These are phyloP conservation scores for Aspergillus texensis DNA, from an alignment of 2,329 filamentous ascomycete genomes.

Conservation along the genomic window DNA sequence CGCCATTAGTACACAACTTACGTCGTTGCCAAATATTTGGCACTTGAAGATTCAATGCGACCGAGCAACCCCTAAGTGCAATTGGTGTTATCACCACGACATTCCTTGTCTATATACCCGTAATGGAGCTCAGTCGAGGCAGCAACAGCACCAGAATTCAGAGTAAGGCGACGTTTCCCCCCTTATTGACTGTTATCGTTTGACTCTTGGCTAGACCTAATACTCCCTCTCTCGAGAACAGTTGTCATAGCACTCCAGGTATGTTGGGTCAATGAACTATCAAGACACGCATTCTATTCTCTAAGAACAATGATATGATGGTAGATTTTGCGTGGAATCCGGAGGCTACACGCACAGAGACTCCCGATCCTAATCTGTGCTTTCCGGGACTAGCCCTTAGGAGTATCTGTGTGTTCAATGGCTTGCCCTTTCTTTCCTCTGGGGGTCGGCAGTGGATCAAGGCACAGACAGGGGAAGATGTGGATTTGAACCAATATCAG, in stretches of 20 bases:
- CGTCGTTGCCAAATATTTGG: background rate
- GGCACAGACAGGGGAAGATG: slow-evolving; percentile 8
- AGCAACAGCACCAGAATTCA: background rate
- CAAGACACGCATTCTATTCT: background rate
- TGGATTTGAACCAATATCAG: slow-evolving; percentile 7
- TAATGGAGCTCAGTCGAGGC: background rate
- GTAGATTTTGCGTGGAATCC: background rate
- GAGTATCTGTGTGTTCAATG: slow-evolving; percentile 15
- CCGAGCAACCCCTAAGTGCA: slow-evolving; percentile 10
- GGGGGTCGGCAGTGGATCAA: slow-evolving; percentile 14
- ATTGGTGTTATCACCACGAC: slow-evolving; percentile 17
- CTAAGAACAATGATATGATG: no score
- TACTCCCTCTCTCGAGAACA: no score
- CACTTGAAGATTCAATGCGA: slow-evolving; percentile 16
- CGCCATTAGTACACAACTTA: background rate
- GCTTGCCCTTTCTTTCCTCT: slow-evolving; percentile 13
- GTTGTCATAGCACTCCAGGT: no score
- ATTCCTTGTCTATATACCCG: slow-evolving; percentile 13
- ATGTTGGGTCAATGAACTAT: no score
- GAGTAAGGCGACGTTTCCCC: background rate
- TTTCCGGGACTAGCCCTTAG: slow-evolving; percentile 6
- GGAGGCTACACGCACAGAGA: background rate
- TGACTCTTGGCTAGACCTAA: no score
- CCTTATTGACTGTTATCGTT: no score
- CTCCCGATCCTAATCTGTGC: background rate